Evolutionary conservation across 257 asterid genomes (phyloP), one percentile per base, ranked within the genome.

Genomic region (Plantago major): DNA sequence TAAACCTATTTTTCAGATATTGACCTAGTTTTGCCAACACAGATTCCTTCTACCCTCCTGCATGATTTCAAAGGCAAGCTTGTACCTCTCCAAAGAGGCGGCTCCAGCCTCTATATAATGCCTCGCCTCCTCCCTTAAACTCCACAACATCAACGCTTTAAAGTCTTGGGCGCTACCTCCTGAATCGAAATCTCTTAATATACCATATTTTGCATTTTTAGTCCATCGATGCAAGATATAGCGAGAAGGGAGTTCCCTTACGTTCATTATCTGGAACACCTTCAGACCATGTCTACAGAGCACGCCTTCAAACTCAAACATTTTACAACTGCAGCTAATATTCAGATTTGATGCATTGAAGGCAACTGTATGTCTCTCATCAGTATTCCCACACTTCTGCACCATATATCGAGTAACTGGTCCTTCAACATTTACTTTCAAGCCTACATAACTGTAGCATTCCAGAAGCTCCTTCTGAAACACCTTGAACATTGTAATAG

Each of bases 391-490:
- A 45, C 94, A 85, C 67, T 79, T 88, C 77, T 88, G 98, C 66
- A 91, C 92, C 71, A 91, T 70, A 81, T 91, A 88, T 64, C 96
- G 69, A 65, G 84, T 88, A 18, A 86, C 84, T 52, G 95, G 81
- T 3, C 95, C 96, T 81, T 91, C 98, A 1, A 85, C 89, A 14
- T 88, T 91, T 56, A 91, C 78, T 78, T 88, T 91, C 70, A 82
- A 81, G 40, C 92, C 98, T 12, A 79, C 96, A 55, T 85, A 84
- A 62, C 85, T 78, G 43, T 80, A 88, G 82, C 98, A 84, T 55
- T 88, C 98, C 75, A 88, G 57, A 63, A 91, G 91, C 87, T 91
- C 98, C 73, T 81, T 88, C 72, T 92, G 98, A 71, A 92, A 89
- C 42, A 79, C 85, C 73, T 92, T 89, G 74, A 92, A 89, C 89